A percentile compares a stretch with the other conserved stretches of the same genome.
phyloP scores from a whole-genome alignment of 1,284 basidiomycete genomes.

The Neotropicomus parvogracilis region DNA sequence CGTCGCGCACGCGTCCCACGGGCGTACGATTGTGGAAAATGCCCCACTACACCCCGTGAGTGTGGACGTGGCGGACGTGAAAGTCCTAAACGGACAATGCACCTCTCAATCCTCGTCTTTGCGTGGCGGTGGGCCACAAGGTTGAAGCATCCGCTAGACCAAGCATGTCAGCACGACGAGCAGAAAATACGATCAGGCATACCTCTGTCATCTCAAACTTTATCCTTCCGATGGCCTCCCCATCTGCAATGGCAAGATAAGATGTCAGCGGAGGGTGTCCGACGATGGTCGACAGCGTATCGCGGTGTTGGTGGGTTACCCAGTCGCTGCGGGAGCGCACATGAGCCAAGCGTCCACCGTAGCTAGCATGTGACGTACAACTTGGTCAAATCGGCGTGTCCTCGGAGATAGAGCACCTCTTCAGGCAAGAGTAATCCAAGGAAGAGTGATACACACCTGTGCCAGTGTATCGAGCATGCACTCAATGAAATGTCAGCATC shows the following conservation, averaged over 20 bases:
- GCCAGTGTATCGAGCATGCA: constrained; percentile 95
- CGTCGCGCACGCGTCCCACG: background rate
- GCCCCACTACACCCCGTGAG: background rate
- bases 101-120: constrained; percentile 74
- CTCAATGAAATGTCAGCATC: constrained; percentile 39
- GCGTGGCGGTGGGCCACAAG: constrained; percentile 92
- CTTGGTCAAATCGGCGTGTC: constrained; percentile 92
- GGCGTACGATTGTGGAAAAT: background rate
- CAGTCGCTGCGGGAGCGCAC: constrained; percentile 71
- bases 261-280: constrained; percentile 86
- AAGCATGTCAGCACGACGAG: constrained; percentile 5
- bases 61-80: too few relatives aligned
- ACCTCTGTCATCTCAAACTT: constrained; percentile 97
- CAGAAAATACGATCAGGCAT: constrained; percentile 6
- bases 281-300: constrained; percentile 88
- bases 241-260: constrained; percentile 90
- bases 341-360: constrained; percentile 5
- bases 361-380: constrained; percentile 56
- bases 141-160: constrained; percentile 89
- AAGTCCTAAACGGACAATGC: background rate
- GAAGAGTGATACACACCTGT: constrained; percentile 55
- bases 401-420: constrained; percentile 36
- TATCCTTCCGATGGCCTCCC: constrained; percentile 84
- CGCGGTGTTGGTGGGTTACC: constrained; percentile 95
- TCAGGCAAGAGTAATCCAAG: constrained; percentile 5